phyloP scores from a whole-genome alignment of 78 protist species.

The Guillardia theta region DNA sequence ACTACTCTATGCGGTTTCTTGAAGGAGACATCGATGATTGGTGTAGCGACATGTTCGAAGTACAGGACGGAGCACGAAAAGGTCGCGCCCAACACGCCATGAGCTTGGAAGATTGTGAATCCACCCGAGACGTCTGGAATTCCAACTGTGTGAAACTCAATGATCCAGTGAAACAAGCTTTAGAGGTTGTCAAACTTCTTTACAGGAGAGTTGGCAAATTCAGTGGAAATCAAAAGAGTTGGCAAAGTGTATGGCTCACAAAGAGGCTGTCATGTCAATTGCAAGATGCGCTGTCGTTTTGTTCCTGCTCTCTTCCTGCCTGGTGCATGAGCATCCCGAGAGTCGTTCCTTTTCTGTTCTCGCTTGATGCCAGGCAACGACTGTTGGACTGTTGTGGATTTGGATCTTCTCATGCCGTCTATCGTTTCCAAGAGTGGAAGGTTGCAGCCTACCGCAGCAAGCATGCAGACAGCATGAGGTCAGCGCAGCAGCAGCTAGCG shows the following conservation, averaged over 20 bases:
- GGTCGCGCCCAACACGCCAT: too few species aligned
- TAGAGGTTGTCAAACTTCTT: not conserved
- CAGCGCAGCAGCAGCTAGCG: slow-evolving; percentile 16
- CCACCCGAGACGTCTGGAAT: too few species aligned
- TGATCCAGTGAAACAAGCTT: too few species aligned
- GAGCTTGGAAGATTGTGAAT: too few species aligned
- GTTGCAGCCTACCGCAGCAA: not conserved
- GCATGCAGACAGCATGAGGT: not conserved
- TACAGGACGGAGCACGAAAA: too few species aligned
- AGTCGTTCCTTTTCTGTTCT: not conserved
- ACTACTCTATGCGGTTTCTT: too few species aligned
- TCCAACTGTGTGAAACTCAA: too few species aligned
- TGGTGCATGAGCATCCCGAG: not conserved
- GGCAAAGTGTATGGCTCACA: not conserved
- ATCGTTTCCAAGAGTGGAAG: not conserved
- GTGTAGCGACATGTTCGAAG: too few species aligned
- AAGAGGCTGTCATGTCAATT: not conserved
- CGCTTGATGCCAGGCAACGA: not conserved
- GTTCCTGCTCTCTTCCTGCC: not conserved
- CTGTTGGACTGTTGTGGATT: not conserved
- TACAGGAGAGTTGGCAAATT: not conserved
- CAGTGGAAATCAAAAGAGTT: not conserved
- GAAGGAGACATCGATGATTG: too few species aligned
- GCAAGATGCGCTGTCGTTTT: not conserved
- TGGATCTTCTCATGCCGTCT: not conserved